These are phyloP conservation scores for Suillus brevipes DNA, from an alignment of 768 basidiomycete species.

Conservation along the genomic window DNA sequence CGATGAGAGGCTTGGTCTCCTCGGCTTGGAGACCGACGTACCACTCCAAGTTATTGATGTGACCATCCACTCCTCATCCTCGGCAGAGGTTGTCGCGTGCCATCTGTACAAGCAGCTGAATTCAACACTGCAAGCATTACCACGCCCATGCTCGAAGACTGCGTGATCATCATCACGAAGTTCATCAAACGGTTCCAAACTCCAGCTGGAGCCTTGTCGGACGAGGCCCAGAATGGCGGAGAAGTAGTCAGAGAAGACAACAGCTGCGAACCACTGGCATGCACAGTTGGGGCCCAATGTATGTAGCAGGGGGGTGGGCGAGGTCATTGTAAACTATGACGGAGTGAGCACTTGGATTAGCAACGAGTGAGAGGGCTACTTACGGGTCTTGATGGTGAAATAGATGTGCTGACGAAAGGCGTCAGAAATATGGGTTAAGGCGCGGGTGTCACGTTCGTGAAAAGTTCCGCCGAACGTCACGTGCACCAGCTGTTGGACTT, in stretches of 20 bases:
- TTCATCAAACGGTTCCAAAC: constrained; percentile 74
- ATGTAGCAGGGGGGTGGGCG: constrained; percentile 73
- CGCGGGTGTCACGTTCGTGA: too few species aligned
- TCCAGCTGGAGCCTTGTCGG: constrained; percentile 75
- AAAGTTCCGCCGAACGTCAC: too few species aligned
- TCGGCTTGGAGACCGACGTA: constrained; percentile 83
- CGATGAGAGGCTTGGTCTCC: constrained; percentile 68
- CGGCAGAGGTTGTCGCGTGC: constrained; percentile 77
- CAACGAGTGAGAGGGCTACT: constrained; percentile 27
- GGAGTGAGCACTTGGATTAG: background rate
- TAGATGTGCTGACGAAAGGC: too few species aligned
- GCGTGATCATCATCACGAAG: constrained; percentile 61
- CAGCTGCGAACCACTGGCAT: constrained; percentile 77
- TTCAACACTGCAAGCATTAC: constrained; percentile 84
- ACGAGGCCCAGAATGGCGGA: constrained; percentile 78
- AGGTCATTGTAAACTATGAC: constrained; percentile 77
- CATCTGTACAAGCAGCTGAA: constrained; percentile 86
- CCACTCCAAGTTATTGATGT: constrained; percentile 76
- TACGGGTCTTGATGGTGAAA: constrained; percentile 54
- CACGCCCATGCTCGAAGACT: constrained; percentile 75
- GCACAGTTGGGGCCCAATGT: constrained; percentile 68
- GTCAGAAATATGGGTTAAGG: too few species aligned
- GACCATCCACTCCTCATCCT: constrained; percentile 74
- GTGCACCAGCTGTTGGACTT: too few species aligned
- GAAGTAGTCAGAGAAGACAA: constrained; percentile 85